Percentiles rank a stretch among this genome's conserved stretches.
phyloP scores from a whole-genome alignment of 2,329 filamentous ascomycete genomes.

The Pestalotiopsis sp. region DNA sequence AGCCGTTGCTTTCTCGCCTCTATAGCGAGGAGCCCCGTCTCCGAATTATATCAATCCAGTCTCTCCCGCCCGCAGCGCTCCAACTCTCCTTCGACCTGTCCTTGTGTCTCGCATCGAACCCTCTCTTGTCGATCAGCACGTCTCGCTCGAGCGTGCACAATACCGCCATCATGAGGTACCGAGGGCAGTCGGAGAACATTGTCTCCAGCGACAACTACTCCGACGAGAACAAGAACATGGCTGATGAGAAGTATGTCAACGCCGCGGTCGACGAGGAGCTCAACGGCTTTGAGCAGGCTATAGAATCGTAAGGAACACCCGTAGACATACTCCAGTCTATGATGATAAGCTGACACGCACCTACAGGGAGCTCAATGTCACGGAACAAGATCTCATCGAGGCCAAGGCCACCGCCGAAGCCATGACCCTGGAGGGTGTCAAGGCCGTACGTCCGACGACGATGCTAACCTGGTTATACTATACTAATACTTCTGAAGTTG shows the following conservation, averaged over 20 bases:
- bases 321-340: background rate
- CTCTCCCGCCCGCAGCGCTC: background rate
- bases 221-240: constrained; percentile 7
- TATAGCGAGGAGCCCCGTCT: background rate
- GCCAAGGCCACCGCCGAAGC: constrained; percentile 4
- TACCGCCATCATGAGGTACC: constrained; percentile 2
- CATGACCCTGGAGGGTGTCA: constrained; percentile 5
- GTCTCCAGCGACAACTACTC: constrained; percentile 1
- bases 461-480: background rate
- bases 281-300: constrained; percentile 9
- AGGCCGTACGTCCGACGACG: background rate
- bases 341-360: background rate
- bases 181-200: constrained; percentile 8
- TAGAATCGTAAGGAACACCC: background rate
- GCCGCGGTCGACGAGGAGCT: background rate
- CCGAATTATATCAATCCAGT: background rate
- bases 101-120: background rate
- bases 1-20: background rate
- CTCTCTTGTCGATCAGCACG: background rate
- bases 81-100: background rate
- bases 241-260: constrained; percentile 5
- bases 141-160: background rate
- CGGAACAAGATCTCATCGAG: constrained; percentile 12
- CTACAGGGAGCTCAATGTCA: constrained; percentile 12
- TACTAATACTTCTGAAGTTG: background rate